Percentiles rank a stretch among this genome's conserved stretches.
These are phyloP conservation scores for Corinectria fuckeliana DNA, from an alignment of 2,329 filamentous ascomycete species.

Conservation along the genomic window DNA sequence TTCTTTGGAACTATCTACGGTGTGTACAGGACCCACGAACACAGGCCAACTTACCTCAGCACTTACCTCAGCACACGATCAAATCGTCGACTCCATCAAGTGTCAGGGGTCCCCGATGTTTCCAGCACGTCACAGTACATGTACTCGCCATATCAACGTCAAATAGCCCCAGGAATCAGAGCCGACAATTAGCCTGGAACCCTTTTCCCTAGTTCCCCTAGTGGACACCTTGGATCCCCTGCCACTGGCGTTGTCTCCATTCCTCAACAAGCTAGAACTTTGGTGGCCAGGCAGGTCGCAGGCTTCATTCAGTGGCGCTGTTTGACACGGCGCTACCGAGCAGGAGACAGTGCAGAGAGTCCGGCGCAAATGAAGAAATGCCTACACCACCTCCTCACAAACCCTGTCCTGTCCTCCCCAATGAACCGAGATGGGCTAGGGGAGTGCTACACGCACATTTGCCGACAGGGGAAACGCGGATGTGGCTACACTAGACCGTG, in stretches of 20 bases:
- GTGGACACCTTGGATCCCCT: background rate
- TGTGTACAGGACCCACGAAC: no score
- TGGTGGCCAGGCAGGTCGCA: conserved; percentile 3
- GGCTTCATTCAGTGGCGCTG: conserved; percentile 7
- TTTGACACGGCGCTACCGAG: conserved; percentile 13
- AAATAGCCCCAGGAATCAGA: conserved; percentile 11
- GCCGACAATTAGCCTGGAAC: conserved; percentile 4
- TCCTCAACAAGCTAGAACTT: conserved; percentile 5
- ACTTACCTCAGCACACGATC: background rate
- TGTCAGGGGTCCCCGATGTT: conserved; percentile 4
- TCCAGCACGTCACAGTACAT: conserved; percentile 6
- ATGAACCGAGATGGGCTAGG: conserved; percentile 17
- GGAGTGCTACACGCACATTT: background rate
- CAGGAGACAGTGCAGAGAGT: background rate
- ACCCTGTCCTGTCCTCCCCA: conserved; percentile 5
- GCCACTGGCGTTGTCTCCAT: conserved; percentile 1
- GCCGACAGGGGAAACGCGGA: conserved; percentile 12
- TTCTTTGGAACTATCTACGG: background rate
- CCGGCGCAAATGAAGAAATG: conserved; percentile 1
- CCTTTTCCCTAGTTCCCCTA: background rate
- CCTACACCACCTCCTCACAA: conserved; percentile 3
- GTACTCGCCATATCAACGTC: conserved; percentile 16
- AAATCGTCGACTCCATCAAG: background rate
- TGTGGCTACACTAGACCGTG: background rate
- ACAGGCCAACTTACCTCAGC: no score